Conservation (phyloP, 192 early-diverging fungal genomes). For the Coemansia sp. region DNA sequence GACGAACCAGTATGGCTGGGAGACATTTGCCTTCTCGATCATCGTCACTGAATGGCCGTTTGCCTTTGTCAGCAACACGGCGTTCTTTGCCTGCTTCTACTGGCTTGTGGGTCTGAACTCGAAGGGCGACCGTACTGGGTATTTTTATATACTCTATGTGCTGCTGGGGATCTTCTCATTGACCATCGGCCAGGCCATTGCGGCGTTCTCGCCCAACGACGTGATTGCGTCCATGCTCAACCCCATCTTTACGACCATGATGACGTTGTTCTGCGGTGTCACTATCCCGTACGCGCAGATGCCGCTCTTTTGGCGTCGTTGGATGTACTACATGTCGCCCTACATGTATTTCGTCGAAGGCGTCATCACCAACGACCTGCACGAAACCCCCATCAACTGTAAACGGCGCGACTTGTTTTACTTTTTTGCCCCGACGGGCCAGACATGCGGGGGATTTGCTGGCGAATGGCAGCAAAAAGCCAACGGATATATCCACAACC, state of each 20-base stretch:
- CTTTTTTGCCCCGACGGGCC: conserved; percentile 53
- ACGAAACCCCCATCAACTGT: too few relatives aligned
- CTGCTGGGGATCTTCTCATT: conserved; percentile 49
- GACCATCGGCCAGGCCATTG: conserved; percentile 56
- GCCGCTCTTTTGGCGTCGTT: conserved; percentile 56
- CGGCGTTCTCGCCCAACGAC: conserved; percentile 52
- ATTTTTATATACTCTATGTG: conserved; percentile 54
- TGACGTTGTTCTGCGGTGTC: conserved; percentile 58
- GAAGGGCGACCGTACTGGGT: conserved; percentile 46
- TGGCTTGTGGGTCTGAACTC: conserved; percentile 55
- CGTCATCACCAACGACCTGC: conserved; percentile 54
- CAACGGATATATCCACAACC: conserved; percentile 58
- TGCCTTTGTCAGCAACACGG: conserved; percentile 46
- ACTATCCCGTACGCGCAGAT: conserved; percentile 52
- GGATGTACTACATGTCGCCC: conserved; percentile 62
- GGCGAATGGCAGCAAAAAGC: conserved; percentile 48
- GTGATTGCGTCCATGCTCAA: conserved; percentile 55
- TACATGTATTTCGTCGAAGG: conserved; percentile 59
- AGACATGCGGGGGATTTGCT: conserved; percentile 59
- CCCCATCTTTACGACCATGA: conserved; percentile 55
- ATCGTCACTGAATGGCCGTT: conserved; percentile 60
- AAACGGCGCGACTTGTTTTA: conserved; percentile 56
- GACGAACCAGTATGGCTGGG: conserved; percentile 60
- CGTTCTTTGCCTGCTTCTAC: conserved; percentile 57
- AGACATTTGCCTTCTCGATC: conserved; percentile 55